phyloP scores from a whole-genome alignment of 495 filamentous ascomycete genomes.

The Penicillium argentinense region DNA sequence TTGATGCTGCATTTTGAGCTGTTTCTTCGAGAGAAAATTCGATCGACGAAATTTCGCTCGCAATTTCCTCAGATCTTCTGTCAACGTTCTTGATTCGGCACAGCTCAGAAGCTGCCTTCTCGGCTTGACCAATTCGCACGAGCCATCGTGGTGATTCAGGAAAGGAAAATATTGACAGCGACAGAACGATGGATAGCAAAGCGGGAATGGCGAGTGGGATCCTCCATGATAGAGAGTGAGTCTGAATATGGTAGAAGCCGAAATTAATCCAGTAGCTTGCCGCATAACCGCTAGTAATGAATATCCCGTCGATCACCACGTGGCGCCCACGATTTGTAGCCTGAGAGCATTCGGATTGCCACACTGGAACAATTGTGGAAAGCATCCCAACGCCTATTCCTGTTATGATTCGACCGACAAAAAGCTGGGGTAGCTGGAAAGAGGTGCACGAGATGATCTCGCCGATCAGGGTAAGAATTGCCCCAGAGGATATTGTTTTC shows the following conservation, averaged over 20 bases:
- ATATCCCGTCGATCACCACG: constrained; percentile 37
- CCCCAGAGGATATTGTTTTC: constrained; percentile 53
- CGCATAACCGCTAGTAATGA: constrained; percentile 53
- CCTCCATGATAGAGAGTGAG: constrained; percentile 44
- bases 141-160: constrained; percentile 63
- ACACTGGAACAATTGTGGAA: constrained; percentile 47
- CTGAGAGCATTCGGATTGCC: constrained; percentile 48
- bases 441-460: constrained; percentile 52
- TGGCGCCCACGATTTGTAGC: constrained; percentile 35
- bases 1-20: constrained; percentile 11
- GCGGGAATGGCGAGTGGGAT: constrained; percentile 51
- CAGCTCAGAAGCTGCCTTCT: constrained; percentile 46
- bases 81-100: constrained; percentile 22
- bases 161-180: constrained; percentile 56
- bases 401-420: constrained; percentile 40
- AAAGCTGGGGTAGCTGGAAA: constrained; percentile 35
- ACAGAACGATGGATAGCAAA: constrained; percentile 60
- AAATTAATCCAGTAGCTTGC: constrained; percentile 42
- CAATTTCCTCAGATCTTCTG: constrained; percentile 22
- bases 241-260: constrained; percentile 37
- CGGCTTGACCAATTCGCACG: constrained; percentile 51
- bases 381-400: constrained; percentile 47
- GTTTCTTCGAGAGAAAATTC: constrained; percentile 34
- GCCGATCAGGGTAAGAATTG: constrained; percentile 49
- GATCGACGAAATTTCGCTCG: constrained; percentile 32